Conservation (phyloP, 2,329 filamentous ascomycete genomes). For the Coniochaeta hoffmannii region DNA sequence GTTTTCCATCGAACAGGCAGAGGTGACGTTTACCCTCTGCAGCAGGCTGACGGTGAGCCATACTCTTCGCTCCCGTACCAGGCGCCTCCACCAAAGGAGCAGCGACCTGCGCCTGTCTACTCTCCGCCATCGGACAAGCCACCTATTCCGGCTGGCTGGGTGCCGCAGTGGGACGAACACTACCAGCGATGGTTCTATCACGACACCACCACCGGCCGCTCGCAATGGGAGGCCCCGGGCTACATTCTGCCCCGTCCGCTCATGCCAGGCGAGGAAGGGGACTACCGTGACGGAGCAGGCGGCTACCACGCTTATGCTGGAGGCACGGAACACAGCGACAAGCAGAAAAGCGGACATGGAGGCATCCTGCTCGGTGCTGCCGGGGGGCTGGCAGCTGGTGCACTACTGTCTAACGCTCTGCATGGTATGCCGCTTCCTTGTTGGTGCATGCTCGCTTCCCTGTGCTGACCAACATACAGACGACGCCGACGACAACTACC, state of each 20-base stretch:
- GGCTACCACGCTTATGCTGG: slow-evolving; percentile 8
- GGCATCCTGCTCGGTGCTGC: slow-evolving; percentile 48
- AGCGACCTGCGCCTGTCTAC: slow-evolving; percentile 15
- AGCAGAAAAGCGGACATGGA: slow-evolving; percentile 35
- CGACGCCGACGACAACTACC: slow-evolving; percentile 23
- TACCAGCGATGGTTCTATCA: slow-evolving; percentile 51
- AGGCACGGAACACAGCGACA: slow-evolving; percentile 13
- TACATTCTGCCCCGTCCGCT: slow-evolving; percentile 12
- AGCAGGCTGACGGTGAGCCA: not conserved
- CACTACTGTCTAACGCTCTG: slow-evolving; percentile 46
- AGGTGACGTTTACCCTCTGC: not conserved
- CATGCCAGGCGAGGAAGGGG: slow-evolving; percentile 7
- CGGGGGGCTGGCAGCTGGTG: slow-evolving; percentile 50
- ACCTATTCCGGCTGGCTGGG: slow-evolving; percentile 45
- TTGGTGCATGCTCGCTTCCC: not conserved
- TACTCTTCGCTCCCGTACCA: not conserved
- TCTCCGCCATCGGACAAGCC: slow-evolving; percentile 26
- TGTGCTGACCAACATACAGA: slow-evolving; percentile 8
- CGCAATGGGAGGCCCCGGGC: slow-evolving; percentile 45
- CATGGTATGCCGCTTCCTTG: slow-evolving; percentile 31
- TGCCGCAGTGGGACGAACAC: slow-evolving; percentile 45
- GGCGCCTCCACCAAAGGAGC: not conserved
- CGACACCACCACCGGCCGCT: slow-evolving; percentile 45
- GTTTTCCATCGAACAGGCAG: not conserved
- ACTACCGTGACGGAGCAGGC: slow-evolving; percentile 1